Conservation (phyloP, 2,329 filamentous ascomycete genomes). For the Mycocentrospora acerina region DNA sequence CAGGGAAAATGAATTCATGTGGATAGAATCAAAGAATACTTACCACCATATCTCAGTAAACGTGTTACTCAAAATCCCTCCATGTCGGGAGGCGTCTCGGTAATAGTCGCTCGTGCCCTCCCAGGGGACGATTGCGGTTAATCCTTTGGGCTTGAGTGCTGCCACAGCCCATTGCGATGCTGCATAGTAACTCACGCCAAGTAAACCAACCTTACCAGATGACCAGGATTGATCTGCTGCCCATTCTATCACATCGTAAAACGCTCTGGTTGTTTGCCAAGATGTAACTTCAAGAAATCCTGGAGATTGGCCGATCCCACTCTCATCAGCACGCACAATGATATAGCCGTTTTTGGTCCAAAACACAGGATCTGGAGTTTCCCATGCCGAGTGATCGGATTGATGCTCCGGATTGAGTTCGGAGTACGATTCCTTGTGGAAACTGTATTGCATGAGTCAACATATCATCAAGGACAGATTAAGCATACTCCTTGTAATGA, state of each 20-base stretch:
- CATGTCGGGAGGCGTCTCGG: conserved; percentile 46
- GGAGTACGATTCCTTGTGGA: conserved; percentile 53
- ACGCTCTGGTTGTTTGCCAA: conserved; percentile 53
- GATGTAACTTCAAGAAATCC: conserved; percentile 58
- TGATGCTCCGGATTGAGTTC: conserved; percentile 36
- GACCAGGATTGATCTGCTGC: conserved; percentile 54
- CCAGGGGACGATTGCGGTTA: conserved; percentile 57
- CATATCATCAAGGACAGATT: not conserved
- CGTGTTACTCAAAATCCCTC: conserved; percentile 41
- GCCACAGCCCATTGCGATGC: conserved; percentile 59
- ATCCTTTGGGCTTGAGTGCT: conserved; percentile 53
- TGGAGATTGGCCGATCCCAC: conserved; percentile 54
- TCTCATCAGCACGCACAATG: conserved; percentile 52
- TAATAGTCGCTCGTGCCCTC: conserved; percentile 60
- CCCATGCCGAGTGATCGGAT: conserved; percentile 49
- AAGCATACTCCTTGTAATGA: conserved; percentile 55
- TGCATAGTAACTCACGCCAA: conserved; percentile 56
- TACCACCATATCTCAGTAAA: conserved; percentile 59
- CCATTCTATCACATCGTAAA: conserved; percentile 57
- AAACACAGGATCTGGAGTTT: conserved; percentile 46
- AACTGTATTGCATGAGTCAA: conserved; percentile 42
- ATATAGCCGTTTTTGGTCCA: conserved; percentile 43
- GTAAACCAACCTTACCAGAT: conserved; percentile 52
- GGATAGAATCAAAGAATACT: conserved; percentile 2
- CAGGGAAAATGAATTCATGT: no score